phyloP scores from a whole-genome alignment of 202 grass and related monocot genomes.

The Zizania palustris region DNA sequence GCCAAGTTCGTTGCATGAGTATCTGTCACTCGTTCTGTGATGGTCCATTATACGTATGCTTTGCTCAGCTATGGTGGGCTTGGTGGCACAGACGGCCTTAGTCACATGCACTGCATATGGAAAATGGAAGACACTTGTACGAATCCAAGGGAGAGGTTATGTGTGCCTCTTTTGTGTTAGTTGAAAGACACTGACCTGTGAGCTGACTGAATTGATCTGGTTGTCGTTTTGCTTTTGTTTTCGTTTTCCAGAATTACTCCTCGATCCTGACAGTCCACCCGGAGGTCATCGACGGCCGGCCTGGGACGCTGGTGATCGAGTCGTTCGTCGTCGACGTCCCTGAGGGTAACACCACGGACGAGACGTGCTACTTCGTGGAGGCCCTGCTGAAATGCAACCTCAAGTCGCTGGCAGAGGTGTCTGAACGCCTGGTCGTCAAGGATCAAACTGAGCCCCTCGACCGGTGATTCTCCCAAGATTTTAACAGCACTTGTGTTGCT shows the following conservation, averaged over 20 bases:
- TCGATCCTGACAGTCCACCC: constrained; percentile 85
- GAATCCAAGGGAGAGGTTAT: constrained; percentile 13
- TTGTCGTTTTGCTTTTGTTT: constrained; percentile 26
- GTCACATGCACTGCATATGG: constrained; percentile 47
- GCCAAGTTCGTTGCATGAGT: constrained; percentile 39
- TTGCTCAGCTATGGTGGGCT: constrained; percentile 32
- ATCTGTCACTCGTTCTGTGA: constrained; percentile 34
- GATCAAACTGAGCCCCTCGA: constrained; percentile 60
- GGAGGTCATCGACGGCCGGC: constrained; percentile 72
- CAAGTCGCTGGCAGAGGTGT: constrained; percentile 82
- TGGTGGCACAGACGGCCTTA: constrained; percentile 32
- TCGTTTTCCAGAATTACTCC: constrained; percentile 78
- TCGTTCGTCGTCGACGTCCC: constrained; percentile 88
- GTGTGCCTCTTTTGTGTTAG: constrained; percentile 31
- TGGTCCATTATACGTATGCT: constrained; percentile 45
- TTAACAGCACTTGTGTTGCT: not conserved
- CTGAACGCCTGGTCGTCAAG: constrained; percentile 63
- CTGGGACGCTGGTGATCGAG: constrained; percentile 80
- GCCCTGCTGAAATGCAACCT: constrained; percentile 93
- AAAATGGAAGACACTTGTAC: constrained; percentile 24
- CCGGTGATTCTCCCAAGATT: constrained; percentile 34
- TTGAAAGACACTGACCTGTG: constrained; percentile 9
- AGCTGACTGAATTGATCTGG: constrained; percentile 31
- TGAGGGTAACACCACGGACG: constrained; percentile 81
- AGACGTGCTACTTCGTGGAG: constrained; percentile 92